phyloP scores from a whole-genome alignment of 306 rosid species.

The Parietaria judaica region DNA sequence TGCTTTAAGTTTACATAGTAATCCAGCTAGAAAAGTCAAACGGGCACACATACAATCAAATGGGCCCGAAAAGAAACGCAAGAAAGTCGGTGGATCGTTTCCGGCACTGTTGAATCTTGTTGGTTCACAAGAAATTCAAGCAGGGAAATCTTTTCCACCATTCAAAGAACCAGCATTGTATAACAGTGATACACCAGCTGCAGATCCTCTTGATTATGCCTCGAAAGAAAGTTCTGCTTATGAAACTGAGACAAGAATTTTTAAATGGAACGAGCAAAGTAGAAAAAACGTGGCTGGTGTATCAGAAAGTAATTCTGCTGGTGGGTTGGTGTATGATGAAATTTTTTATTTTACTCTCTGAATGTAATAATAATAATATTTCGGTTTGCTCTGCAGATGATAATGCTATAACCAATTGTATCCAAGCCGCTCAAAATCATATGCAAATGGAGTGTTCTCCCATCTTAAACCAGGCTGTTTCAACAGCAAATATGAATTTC shows the following conservation, averaged over 20 bases:
- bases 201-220: slow-evolving; percentile 27
- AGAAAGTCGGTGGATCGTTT: slow-evolving; percentile 41
- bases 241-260: slow-evolving; percentile 35
- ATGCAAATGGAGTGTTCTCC: slow-evolving; percentile 32
- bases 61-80: slow-evolving; percentile 65
- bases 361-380: neutral
- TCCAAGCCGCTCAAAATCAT: slow-evolving; percentile 36
- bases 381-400: slow-evolving; percentile 38
- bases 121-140: slow-evolving; percentile 29
- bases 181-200: slow-evolving; percentile 23
- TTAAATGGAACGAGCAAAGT: slow-evolving; percentile 30
- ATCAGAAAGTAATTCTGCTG: slow-evolving; percentile 35
- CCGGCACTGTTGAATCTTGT: slow-evolving; percentile 27
- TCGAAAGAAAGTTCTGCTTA: slow-evolving; percentile 31
- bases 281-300: slow-evolving; percentile 34
- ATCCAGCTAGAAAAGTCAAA: slow-evolving; percentile 30
- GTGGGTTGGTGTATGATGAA: slow-evolving; percentile 45
- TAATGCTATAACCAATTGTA: slow-evolving; percentile 26
- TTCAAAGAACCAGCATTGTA: slow-evolving; percentile 35
- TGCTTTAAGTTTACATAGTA: slow-evolving; percentile 36
- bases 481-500: slow-evolving; percentile 35
- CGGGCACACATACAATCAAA: slow-evolving; percentile 36
- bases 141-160: slow-evolving; percentile 30
- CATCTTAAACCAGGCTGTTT: slow-evolving; percentile 26
- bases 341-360: slow-evolving; percentile 19